phyloP scores from a whole-genome alignment of 2,329 filamentous ascomycete species.

The Colletotrichum sp. region DNA sequence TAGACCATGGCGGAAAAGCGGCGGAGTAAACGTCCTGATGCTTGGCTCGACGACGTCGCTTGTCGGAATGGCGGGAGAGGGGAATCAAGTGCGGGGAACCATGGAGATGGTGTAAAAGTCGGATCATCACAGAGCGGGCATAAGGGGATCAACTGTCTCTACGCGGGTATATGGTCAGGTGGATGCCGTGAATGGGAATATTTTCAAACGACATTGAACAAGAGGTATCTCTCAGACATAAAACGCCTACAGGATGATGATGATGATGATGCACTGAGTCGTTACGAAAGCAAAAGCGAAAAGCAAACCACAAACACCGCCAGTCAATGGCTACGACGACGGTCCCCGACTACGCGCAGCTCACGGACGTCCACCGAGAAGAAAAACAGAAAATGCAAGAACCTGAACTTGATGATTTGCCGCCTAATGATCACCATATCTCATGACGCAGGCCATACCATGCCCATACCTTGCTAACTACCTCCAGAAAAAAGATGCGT shows the following conservation, averaged over 20 bases:
- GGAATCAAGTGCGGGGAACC: not conserved
- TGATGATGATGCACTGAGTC: not conserved
- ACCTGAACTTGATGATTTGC: constrained; percentile 14
- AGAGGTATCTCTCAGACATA: constrained; percentile 19
- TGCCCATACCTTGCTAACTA: constrained; percentile 16
- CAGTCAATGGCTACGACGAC: not conserved
- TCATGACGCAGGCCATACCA: constrained; percentile 16
- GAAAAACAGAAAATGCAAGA: not conserved
- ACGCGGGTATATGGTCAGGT: not conserved
- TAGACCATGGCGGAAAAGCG: not conserved
- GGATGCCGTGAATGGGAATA: not conserved
- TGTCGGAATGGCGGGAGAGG: not conserved
- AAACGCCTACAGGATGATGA: constrained; percentile 12
- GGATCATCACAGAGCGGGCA: not conserved
- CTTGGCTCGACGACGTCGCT: constrained; percentile 4
- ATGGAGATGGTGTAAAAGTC: not conserved
- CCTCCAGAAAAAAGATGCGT: constrained; percentile 17
- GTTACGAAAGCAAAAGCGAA: not conserved
- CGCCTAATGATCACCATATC: constrained; percentile 18
- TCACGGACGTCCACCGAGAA: constrained; percentile 4
- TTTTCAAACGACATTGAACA: not conserved
- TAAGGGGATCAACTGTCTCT: not conserved
- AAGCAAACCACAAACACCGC: not conserved
- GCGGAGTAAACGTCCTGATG: not conserved
- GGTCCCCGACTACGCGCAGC: not conserved